Base-by-base conservation (phyloP, 306 rosid species). In the Chamaecrista fasciculata region DNA sequence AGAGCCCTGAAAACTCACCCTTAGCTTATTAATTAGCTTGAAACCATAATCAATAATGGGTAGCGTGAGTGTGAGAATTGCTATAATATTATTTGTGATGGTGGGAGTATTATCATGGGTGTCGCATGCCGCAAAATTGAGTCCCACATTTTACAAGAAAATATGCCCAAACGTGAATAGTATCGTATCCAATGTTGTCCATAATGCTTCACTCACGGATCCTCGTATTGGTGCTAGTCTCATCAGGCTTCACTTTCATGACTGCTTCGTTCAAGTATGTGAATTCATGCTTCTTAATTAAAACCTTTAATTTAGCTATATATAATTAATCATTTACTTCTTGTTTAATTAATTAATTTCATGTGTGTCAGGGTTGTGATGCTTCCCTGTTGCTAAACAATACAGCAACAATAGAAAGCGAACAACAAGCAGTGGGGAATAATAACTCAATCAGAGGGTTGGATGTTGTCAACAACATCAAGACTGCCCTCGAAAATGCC, bases 291-390 rank as follows among this genome's bases (percentile, higher is more conserved):
- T n/a, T n/a, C n/a, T n/a, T n/a, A n/a, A n/a, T n/a, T n/a, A n/a
- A n/a, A n/a, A n/a, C n/a, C n/a, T n/a, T n/a, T n/a, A n/a, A n/a
- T n/a, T n/a, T n/a, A n/a, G n/a, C n/a, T n/a, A n/a, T n/a, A n/a
- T n/a, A n/a, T n/a, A n/a, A n/a, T n/a, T n/a, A n/a, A n/a, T n/a
- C n/a, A n/a, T n/a, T n/a, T n/a, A n/a, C n/a, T n/a, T n/a, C n/a
- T n/a, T n/a, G n/a, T n/a, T n/a, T n/a, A n/a, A n/a, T n/a, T n/a
- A n/a, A n/a, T n/a, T n/a, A n/a, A n/a, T n/a, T n/a, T n/a, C n/a
- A n/a, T n/a, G n/a, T n/a, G n/a, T n/a, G n/a, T n/a, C 67, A 86
- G 92, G 92, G 92, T 0, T 87, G 92, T 64, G 92, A 87, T 33
- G 92, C 55, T 63, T 87, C 92, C 20, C 3, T 87, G 15, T 74